These are phyloP conservation scores for Solanum chaucha DNA, from an alignment of 257 asterid genomes.

Conservation along the genomic window DNA sequence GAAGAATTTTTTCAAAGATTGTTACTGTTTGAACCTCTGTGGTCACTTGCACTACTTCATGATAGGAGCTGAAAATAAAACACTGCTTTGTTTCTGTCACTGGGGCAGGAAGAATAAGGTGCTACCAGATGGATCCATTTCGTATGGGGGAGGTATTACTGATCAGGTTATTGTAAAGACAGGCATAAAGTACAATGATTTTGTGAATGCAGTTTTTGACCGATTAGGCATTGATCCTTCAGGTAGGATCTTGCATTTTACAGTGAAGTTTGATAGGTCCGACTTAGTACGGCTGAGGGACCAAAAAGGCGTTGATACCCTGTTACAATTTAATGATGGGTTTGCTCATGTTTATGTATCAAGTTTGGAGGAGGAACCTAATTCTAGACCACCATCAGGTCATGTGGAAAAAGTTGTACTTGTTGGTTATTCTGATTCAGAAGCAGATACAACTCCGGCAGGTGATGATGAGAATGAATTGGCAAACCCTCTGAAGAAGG, in stretches of 20 bases:
- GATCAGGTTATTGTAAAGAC: not conserved
- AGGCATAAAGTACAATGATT: not conserved
- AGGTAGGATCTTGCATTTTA: not conserved
- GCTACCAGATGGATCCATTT: not conserved
- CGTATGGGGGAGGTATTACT: not conserved
- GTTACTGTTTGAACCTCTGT: not conserved
- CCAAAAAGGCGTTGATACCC: not conserved
- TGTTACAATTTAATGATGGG: not conserved
- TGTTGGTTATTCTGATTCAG: conserved; percentile 28
- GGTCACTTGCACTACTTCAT: not conserved
- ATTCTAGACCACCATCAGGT: not conserved
- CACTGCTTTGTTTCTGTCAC: not conserved
- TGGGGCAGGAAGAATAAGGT: not conserved
- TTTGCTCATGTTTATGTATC: not conserved
- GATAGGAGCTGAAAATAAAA: not conserved
- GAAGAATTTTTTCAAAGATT: not conserved
- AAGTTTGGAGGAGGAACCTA: not conserved
- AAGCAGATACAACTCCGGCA: conserved; percentile 4
- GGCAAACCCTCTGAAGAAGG: conserved; percentile 22
- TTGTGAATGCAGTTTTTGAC: not conserved
- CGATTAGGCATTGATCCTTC: not conserved
- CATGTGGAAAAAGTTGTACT: conserved; percentile 13
- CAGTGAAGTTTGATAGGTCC: not conserved
- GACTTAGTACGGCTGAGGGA: not conserved
- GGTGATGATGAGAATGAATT: conserved; percentile 24